Conservation (phyloP, 176 grass and related monocot species). For the maize (Zea mays) region Zm-B73-REFERENCE-NAM-5.0 NC_050097.1:108900501-108901000, state of each 20-base stretch:
- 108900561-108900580: no score
- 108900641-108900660: no score
- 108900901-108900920: conserved; percentile 99
- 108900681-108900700: no score
- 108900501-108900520: no score
- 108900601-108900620: no score
- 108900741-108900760: conserved; percentile 26
- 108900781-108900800: conserved; percentile 50
- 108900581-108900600: no score
- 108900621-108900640: no score
- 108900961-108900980: not conserved
- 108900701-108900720: no score
- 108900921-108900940: conserved; percentile 78
- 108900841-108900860: conserved; percentile 72
- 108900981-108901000: not conserved
- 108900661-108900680: no score
- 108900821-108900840: conserved; percentile 52
- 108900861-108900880: conserved; percentile 72
- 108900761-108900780: conserved; percentile 16
- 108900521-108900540: no score
- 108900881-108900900: conserved; percentile 84
- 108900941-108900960: conserved; percentile 57
- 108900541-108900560: no score
- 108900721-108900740: not conserved
- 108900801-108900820: conserved; percentile 74